Evolutionary conservation across 164 flowering plant genomes (phyloP), one percentile per base, ranked within the genome.

Genomic region (Brasenia schreberi): DNA sequence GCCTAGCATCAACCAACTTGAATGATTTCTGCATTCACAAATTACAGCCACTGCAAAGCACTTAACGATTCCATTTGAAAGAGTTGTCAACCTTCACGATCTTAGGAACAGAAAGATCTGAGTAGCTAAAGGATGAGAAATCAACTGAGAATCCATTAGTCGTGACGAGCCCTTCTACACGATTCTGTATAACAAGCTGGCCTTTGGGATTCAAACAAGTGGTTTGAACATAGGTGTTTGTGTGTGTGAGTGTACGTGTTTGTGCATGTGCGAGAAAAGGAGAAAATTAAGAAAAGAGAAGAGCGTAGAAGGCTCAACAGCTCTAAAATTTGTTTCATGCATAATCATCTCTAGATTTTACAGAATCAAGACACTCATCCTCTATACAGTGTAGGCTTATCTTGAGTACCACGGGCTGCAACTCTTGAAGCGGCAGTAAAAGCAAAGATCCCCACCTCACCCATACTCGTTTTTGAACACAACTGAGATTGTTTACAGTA

Each of bases 401-500:
- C 81, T 76, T 77, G 80, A 19, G 80, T 78, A 5, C 77, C 82
- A 71, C 73, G 67, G 61, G 76, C 73, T 39, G 75, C 73, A 62
- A 79, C 63, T 56, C 75, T 78, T 52, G 85, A 73, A 65, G 78
- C 71, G 7, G 27, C 27, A 39, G 86, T 69, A 18, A 78, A 70
- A 56, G 84, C 78, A 67, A 78, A 79, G 59, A 83, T 73, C 18
- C 81, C 82, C 49, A 74, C 79, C 66, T 84, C 89, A 75, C 82
- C 77, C 5, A 44, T 68, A 69, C 73, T 67, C 71, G 79, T 87
- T 73, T 83, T 79, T n/a, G 85, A 68, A 9, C 27, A 66, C 74
- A 80, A 78, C 72, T 84, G 96, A 63, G 98, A 92, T 69, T 75
- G 67, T 66, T 78, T 78, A 53, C 81, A 78, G 42, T 78, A 76